Conservation (phyloP, 371 early-diverging fungal species). For the Nosema muscidifuracis region DNA sequence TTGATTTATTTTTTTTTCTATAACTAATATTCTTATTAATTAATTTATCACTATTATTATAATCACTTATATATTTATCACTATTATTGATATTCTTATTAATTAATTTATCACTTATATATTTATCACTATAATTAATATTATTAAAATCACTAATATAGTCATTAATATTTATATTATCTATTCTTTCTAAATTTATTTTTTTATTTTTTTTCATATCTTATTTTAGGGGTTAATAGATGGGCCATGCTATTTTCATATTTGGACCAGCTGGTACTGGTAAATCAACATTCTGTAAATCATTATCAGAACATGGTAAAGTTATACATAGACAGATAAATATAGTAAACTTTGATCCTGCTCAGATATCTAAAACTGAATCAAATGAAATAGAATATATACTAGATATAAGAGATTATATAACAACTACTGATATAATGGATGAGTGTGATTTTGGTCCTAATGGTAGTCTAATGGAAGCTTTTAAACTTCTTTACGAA, state of each 20-base stretch:
- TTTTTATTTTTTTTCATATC: slow-evolving; percentile 11
- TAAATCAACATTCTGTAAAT: slow-evolving; percentile 84
- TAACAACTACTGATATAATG: slow-evolving; percentile 91
- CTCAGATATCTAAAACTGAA: slow-evolving; percentile 68
- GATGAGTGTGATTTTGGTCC: slow-evolving; percentile 90
- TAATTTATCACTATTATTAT: not conserved
- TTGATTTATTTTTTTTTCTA: not conserved
- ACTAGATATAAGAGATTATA: slow-evolving; percentile 80
- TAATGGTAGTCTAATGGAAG: slow-evolving; percentile 91
- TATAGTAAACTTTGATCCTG: slow-evolving; percentile 93
- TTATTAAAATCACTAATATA: too few relatives aligned
- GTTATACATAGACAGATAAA: slow-evolving; percentile 72
- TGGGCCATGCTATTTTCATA: slow-evolving; percentile 66
- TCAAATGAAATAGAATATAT: slow-evolving; percentile 39
- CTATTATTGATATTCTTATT: not conserved
- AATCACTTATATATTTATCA: not conserved
- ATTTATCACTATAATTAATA: too few relatives aligned
- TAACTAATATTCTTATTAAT: not conserved
- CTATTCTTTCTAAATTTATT: not conserved
- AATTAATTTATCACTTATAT: too few relatives aligned
- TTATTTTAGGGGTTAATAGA: slow-evolving; percentile 17
- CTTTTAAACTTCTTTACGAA: slow-evolving; percentile 77
- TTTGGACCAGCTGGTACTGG: slow-evolving; percentile 93
- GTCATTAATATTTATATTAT: too few relatives aligned
- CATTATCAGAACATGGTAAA: slow-evolving; percentile 80